Conservation (phyloP, 805 yeast genomes). For the Tetrapisispora pingtungensis region DNA sequence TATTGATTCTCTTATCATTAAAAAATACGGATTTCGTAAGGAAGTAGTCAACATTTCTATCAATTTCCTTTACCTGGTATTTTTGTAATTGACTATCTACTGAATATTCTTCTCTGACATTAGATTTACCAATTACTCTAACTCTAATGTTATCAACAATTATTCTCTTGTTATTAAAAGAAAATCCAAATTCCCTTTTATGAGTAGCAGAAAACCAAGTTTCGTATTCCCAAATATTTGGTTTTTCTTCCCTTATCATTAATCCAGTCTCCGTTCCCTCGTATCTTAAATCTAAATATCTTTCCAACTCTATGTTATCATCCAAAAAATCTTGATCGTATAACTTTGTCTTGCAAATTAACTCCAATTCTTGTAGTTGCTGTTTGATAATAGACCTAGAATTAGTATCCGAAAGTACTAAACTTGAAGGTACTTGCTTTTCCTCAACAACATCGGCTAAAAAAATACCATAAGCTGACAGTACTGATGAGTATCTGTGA, state of each 20-base stretch:
- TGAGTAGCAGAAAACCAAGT: constrained; percentile 46
- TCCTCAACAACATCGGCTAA: constrained; percentile 80
- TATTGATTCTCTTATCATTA: constrained; percentile 37
- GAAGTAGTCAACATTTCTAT: constrained; percentile 21
- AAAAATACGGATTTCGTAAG: constrained; percentile 46
- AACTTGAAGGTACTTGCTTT: constrained; percentile 61
- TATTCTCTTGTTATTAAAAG: constrained; percentile 45
- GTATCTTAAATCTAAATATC: constrained; percentile 67
- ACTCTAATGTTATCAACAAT: constrained; percentile 66
- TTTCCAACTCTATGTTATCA: constrained; percentile 43
- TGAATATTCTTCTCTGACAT: constrained; percentile 32
- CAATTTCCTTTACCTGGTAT: constrained; percentile 17
- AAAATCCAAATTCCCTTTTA: constrained; percentile 64
- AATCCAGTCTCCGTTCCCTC: constrained; percentile 84
- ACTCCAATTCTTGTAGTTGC: constrained; percentile 38
- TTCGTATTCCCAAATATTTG: constrained; percentile 27
- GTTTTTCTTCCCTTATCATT: constrained; percentile 42
- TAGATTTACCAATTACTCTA: constrained; percentile 59
- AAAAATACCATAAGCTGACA: constrained; percentile 83
- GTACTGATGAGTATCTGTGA: constrained; percentile 72
- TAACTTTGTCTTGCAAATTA: constrained; percentile 22
- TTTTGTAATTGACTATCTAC: constrained; percentile 45
- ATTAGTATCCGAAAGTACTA: constrained; percentile 29
- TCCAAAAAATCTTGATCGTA: constrained; percentile 44
- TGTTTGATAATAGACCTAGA: constrained; percentile 28